These are phyloP conservation scores for Eremomyces bilateralis DNA, from an alignment of 495 filamentous ascomycete genomes.

Conservation along the genomic window DNA sequence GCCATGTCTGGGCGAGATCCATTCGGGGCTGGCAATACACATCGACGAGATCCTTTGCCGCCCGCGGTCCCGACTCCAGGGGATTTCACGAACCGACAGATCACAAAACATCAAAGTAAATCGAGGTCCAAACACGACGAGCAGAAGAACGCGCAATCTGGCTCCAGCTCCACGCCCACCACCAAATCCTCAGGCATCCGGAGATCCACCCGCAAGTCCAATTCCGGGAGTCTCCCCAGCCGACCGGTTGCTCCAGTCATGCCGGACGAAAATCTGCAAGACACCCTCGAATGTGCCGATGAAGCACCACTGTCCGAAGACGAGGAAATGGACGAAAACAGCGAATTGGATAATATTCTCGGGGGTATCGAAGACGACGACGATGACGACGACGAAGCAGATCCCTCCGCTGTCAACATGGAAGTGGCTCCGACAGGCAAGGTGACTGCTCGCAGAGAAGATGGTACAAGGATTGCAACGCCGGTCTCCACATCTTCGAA, in stretches of 20 bases:
- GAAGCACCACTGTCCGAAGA: constrained; percentile 67
- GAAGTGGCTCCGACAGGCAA: constrained; percentile 80
- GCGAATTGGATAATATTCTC: constrained; percentile 65
- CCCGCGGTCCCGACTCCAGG: constrained; percentile 6
- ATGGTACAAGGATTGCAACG: constrained; percentile 75
- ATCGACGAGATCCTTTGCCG: background rate
- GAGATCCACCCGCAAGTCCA: constrained; percentile 16
- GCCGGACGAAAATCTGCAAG: constrained; percentile 10
- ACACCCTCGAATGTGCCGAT: constrained; percentile 80
- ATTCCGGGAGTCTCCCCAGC: constrained; percentile 22
- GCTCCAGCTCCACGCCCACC: constrained; percentile 18
- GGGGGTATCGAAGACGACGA: constrained; percentile 82
- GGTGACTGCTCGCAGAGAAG: constrained; percentile 90
- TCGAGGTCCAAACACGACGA: constrained; percentile 6
- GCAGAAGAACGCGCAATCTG: constrained; percentile 23
- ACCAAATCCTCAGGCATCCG: constrained; percentile 23
- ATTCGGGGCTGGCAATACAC: constrained; percentile 12
- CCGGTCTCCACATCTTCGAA: constrained; percentile 34
- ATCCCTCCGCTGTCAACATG: constrained; percentile 78
- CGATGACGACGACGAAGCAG: constrained; percentile 52
- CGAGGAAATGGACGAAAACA: constrained; percentile 46
- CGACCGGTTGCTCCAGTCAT: constrained; percentile 29
- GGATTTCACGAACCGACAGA: constrained; percentile 9
- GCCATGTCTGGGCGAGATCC: constrained; percentile 27
- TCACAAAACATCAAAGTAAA: constrained; percentile 1